These are phyloP conservation scores for Pichia sp. DNA, from an alignment of 1,139 yeast species.

Conservation along the genomic window DNA sequence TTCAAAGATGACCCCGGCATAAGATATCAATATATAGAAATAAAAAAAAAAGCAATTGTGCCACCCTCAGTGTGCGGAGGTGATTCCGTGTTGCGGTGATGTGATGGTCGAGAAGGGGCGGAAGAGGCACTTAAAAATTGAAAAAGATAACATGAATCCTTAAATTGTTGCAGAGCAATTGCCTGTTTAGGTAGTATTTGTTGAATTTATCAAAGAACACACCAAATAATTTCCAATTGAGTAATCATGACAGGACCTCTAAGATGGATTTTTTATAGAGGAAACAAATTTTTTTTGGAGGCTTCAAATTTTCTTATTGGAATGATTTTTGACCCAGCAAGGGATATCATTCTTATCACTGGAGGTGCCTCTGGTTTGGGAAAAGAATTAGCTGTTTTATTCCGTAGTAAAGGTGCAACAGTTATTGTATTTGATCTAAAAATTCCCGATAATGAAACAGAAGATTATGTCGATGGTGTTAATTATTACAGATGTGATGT, in stretches of 20 bases:
- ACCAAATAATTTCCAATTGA: neutral
- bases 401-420: slow-evolving; percentile 37
- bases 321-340: slow-evolving; percentile 41
- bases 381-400: slow-evolving; percentile 44
- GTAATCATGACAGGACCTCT: slow-evolving; percentile 26
- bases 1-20: too few relatives aligned
- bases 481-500: slow-evolving; percentile 65
- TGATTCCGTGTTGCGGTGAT: too few relatives aligned
- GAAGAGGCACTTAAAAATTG: too few relatives aligned
- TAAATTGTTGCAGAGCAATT: neutral
- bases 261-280: slow-evolving; percentile 19
- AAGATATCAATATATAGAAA: too few relatives aligned
- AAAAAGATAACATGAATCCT: too few relatives aligned
- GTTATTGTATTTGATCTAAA: slow-evolving; percentile 62
- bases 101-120: too few relatives aligned
- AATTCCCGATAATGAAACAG: slow-evolving; percentile 33
- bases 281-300: slow-evolving; percentile 32
- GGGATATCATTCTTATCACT: slow-evolving; percentile 66
- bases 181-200: neutral
- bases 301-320: slow-evolving; percentile 41
- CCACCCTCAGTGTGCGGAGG: too few relatives aligned
- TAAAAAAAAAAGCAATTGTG: too few relatives aligned
- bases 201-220: neutral
- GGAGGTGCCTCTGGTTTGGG: slow-evolving; percentile 85
- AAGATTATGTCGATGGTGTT: slow-evolving; percentile 37